Evolutionary conservation across 352 stramenopile genomes (phyloP).

Genomic region (Phytopythium kandeliae): DNA sequence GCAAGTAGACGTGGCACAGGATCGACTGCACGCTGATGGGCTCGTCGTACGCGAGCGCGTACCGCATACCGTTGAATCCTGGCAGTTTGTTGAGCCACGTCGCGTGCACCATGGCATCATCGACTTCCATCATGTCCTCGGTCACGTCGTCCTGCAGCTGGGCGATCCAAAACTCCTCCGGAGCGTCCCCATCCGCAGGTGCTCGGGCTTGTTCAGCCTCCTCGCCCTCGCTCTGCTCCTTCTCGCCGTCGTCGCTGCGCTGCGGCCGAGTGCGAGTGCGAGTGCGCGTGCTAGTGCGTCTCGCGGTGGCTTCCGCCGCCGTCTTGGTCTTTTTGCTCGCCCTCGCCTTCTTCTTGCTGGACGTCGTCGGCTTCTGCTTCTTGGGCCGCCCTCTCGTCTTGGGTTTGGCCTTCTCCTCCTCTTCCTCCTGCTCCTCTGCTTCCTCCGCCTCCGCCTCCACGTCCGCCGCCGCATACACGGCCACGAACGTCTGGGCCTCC

Average conservation of each 20-base stretch:
- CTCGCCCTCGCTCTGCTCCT: constrained; percentile 11
- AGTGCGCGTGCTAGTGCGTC: too few species aligned
- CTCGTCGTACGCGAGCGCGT: constrained; percentile 58
- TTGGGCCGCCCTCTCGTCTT: constrained; percentile 4
- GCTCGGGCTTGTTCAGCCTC: too few species aligned
- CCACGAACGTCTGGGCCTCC: constrained; percentile 57
- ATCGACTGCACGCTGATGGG: constrained; percentile 57
- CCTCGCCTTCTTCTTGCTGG: constrained; percentile 2
- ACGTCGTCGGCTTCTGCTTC: not conserved
- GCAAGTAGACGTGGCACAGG: constrained; percentile 63
- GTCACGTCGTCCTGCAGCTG: constrained; percentile 75
- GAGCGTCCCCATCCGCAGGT: not conserved
- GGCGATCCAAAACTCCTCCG: constrained; percentile 59
- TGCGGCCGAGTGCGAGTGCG: not conserved
- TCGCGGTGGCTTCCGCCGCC: constrained; percentile 5
- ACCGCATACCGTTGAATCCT: constrained; percentile 13
- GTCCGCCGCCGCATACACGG: constrained; percentile 34
- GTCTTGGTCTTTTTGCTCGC: constrained; percentile 8
- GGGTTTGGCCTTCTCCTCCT: constrained; percentile 3
- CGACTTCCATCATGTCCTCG: constrained; percentile 54
- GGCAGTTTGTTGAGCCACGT: constrained; percentile 53
- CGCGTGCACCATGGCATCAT: constrained; percentile 39
- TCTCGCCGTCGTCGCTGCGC: not conserved
- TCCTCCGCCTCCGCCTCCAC: constrained; percentile 15
- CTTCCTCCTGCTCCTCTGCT: constrained; percentile 5